Conservation (phyloP, 768 basidiomycete genomes). For the Suillus occidentalis region DNA sequence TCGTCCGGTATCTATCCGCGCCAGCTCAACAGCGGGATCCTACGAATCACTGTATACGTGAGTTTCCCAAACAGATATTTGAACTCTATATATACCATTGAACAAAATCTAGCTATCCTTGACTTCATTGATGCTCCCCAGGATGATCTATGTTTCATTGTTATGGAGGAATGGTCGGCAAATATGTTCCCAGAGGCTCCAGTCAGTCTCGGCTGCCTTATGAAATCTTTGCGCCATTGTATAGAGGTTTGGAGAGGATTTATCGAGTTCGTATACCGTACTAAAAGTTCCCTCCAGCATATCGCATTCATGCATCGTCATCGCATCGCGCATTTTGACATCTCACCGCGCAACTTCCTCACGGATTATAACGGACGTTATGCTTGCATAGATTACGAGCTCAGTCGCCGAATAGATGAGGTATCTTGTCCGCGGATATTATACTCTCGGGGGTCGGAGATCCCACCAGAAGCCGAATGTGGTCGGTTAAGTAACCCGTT, state of each 20-base stretch:
- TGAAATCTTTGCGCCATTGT: constrained; percentile 61
- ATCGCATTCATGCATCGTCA: constrained; percentile 68
- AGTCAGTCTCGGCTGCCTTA: constrained; percentile 51
- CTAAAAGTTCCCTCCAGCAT: constrained; percentile 44
- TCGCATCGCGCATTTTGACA: constrained; percentile 68
- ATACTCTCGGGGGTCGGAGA: constrained; percentile 57
- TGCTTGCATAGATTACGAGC: constrained; percentile 75
- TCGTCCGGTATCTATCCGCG: constrained; percentile 55
- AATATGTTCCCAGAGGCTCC: constrained; percentile 54
- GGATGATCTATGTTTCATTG: constrained; percentile 62
- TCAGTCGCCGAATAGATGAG: constrained; percentile 54
- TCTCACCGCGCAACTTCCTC: constrained; percentile 67
- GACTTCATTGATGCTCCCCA: constrained; percentile 55
- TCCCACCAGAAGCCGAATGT: constrained; percentile 67
- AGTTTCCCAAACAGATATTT: constrained; percentile 26
- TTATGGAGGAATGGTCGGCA: constrained; percentile 82
- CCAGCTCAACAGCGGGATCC: constrained; percentile 54
- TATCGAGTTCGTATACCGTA: constrained; percentile 4
- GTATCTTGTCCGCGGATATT: constrained; percentile 37
- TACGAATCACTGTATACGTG: constrained; percentile 79
- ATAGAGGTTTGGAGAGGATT: constrained; percentile 52
- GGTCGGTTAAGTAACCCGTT: constrained; percentile 55
- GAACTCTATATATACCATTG: constrained; percentile 3
- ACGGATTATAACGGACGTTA: constrained; percentile 64
- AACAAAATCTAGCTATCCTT: constrained; percentile 51